These are phyloP conservation scores for Rhodamnia rubescens DNA, from an alignment of 345 rosid genomes.

Conservation along the genomic window DNA sequence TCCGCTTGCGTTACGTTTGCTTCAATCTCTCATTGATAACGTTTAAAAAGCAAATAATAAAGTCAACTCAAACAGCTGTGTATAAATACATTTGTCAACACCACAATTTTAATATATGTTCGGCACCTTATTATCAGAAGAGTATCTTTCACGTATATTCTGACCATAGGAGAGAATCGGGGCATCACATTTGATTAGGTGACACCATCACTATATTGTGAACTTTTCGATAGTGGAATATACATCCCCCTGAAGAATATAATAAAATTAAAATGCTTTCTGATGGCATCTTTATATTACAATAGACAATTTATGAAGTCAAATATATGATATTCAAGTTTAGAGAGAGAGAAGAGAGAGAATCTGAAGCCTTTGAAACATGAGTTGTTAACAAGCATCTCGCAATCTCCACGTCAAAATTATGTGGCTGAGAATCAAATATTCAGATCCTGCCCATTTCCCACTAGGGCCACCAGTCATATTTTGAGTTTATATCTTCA, in stretches of 20 bases:
- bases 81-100: neutral
- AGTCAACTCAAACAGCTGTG: neutral
- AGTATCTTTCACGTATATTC: neutral
- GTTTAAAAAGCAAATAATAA: neutral
- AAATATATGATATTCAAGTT: neutral
- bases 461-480: neutral
- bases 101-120: neutral
- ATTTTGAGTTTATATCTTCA: neutral
- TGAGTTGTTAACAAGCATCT: neutral
- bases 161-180: neutral
- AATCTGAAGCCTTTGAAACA: neutral
- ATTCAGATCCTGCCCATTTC: neutral
- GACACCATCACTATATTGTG: neutral
- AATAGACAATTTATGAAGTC: neutral
- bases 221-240: neutral
- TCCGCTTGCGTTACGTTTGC: neutral
- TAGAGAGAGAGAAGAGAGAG: neutral
- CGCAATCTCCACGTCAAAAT: neutral
- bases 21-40: neutral
- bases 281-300: neutral
- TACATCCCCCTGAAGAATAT: neutral
- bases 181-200: neutral
- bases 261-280: neutral
- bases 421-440: neutral
- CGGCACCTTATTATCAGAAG: neutral